Base-by-base conservation (phyloP, 2,329 filamentous ascomycete species). In the Iodosphaeria phyllophila region DNA sequence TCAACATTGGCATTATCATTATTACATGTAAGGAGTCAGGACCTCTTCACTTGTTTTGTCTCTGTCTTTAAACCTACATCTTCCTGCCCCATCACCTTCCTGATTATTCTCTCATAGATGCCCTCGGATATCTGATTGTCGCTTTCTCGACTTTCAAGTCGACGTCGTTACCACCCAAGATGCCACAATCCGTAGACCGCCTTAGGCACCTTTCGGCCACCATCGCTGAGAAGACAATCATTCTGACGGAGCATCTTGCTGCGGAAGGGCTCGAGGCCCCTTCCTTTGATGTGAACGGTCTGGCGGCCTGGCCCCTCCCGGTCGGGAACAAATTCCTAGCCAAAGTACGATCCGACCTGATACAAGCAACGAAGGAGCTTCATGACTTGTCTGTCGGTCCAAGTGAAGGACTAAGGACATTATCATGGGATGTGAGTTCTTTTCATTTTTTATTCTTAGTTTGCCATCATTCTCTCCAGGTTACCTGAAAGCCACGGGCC, bases 371-470 rank as follows among this genome's bases (percentile, higher is more conserved):
- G 23, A 16, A 17, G 14, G 23, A 24, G 15, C 15, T 24, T 11
- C 23, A 24, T 24, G 15, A 18, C 15, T 17, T 24, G 18, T 11
- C n/a, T 6, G 11, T 24, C 12, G 22, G 22, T 11, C 22, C 22
- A 15, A 15, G 14, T 4, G 22, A 24, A 9, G 13, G 14, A 15
- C 13, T 24, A 16, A 24, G 14, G 14, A 16, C 14, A 16, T 16
- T 24, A 16, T 15, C 22, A 9, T 24, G 22, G 22, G 22, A 16
- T 15, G 22, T 24, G 18, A 24, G 22, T 24, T 16, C 10, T 16
- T 24, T n/a, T 8, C n/a, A n/a, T n/a, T n/a, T n/a, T n/a, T n/a
- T n/a, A n/a, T n/a, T n/a, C n/a, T n/a, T n/a, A n/a, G n/a, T n/a
- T n/a, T n/a, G n/a, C n/a, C n/a, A n/a, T n/a, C n/a, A n/a, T n/a